Conservation (phyloP, 495 filamentous ascomycete genomes). For the Lasiosphaeria ovina region DNA sequence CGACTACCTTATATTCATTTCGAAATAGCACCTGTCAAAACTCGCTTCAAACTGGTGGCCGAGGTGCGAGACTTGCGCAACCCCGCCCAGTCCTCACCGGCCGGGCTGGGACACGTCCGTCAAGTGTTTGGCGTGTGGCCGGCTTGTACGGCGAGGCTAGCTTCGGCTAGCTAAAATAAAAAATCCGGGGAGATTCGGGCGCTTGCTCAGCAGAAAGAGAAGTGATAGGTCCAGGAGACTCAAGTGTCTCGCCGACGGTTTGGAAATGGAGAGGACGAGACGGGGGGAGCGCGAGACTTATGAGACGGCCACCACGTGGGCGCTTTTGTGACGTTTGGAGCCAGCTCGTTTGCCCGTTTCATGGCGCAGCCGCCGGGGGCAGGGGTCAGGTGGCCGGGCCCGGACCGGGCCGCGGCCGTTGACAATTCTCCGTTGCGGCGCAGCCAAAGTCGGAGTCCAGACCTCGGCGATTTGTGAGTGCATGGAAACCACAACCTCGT, state of each 20-base stretch:
- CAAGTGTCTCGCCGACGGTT: not conserved
- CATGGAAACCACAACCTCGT: no score
- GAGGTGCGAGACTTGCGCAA: not conserved
- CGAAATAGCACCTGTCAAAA: not conserved
- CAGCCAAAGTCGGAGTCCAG: no score
- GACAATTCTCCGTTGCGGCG: no score
- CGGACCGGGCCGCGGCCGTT: no score
- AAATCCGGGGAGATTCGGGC: not conserved
- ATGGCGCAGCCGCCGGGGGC: not conserved
- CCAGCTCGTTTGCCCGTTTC: not conserved
- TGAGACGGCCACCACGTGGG: not conserved
- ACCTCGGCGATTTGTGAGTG: no score
- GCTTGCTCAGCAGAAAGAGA: not conserved
- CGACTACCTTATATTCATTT: not conserved
- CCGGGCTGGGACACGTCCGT: not conserved
- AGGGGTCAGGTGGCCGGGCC: not conserved
- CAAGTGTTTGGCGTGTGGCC: slow-evolving; percentile 1
- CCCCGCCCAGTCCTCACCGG: not conserved
- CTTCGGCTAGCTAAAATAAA: not conserved
- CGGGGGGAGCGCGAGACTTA: not conserved
- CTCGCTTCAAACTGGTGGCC: not conserved
- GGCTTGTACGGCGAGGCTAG: not conserved
- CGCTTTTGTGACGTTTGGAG: slow-evolving; percentile 3
- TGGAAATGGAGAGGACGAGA: not conserved
- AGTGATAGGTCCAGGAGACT: not conserved